Evolutionary conservation across 345 rosid species (phyloP), one percentile per base, ranked within the genome.

Genomic region (Trapa incisa): DNA sequence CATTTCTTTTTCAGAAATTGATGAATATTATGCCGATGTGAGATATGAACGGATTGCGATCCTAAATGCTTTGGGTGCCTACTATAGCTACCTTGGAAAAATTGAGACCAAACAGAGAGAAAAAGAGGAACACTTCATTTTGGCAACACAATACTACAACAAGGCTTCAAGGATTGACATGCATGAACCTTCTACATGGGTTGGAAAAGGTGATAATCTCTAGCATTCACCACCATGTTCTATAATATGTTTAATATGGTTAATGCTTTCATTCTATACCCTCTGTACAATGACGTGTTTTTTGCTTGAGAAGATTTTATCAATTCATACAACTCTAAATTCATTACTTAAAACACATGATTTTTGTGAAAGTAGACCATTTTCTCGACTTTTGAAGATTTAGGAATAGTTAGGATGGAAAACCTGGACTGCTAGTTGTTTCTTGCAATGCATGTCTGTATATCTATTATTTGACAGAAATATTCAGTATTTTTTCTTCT

Each of bases 131-230:
- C 85, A 89, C 76, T 91, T 85, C 80, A 85, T 91, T 77, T 69
- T 80, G 75, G 97, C 99, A 32, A 94, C 97, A 47, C 86, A 81
- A 62, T 80, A 89, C 71, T 94, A 91, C 75, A 90, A 90, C 74
- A 94, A 85, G 82, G 96, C 97, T 6, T 91, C 99, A 0, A 84
- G 97, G 76, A 94, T 94, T 43, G 96, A 94, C 79, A 85, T 94
- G 97, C 97, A 91, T 53, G 99, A 94, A 76, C 95, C 99, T 76
- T 88, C 92, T 42, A 94, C 97, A 78, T 94, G 99, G 97, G 92
- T 94, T 78, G 97, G 97, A 62, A 94, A 94, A 91, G 99, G 98
- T 90, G 42, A 65, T 12, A 17, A 1, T 56, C 16, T 29, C 14
- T n/a, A 29, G 33, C 58, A 17, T 17, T 53, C 54, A 8, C 35